Evolutionary conservation across 106 monocot genomes (phyloP).

Genomic region (Allium fistulosum): DNA sequence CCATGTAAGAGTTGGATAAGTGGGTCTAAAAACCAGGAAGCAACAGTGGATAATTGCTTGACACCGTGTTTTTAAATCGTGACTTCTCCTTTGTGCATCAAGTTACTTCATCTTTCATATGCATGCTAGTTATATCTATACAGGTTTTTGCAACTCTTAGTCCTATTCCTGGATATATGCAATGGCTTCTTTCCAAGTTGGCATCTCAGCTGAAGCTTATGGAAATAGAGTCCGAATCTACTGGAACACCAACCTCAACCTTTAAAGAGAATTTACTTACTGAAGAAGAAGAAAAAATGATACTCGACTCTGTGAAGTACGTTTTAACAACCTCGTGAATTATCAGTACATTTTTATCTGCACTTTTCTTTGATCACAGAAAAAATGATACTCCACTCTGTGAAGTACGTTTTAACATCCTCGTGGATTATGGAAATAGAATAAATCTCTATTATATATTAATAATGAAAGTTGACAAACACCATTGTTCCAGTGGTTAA

Average conservation of each 20-base stretch:
- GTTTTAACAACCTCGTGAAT: conserved; percentile 2
- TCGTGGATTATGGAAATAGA: not conserved
- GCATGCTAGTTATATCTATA: not conserved
- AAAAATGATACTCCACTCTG: conserved; percentile 32
- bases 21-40: too few relatives aligned
- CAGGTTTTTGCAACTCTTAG: conserved; percentile 85
- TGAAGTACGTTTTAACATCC: conserved; percentile 27
- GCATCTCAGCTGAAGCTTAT: conserved; percentile 43
- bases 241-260: conserved; percentile 16
- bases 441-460: too few relatives aligned
- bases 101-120: not conserved
- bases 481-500: too few relatives aligned
- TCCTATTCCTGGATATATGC: conserved; percentile 76
- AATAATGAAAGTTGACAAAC: too few relatives aligned
- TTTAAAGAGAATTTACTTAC: conserved; percentile 61
- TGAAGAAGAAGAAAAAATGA: conserved; percentile 56
- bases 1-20: too few relatives aligned
- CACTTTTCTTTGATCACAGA: conserved; percentile 4
- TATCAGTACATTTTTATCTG: not conserved
- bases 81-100: not conserved
- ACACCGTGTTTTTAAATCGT: too few relatives aligned
- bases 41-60: too few relatives aligned
- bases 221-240: conserved; percentile 18
- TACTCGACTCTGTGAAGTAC: conserved; percentile 43
- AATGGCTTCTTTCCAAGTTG: conserved; percentile 77